Percentiles rank a stretch among this genome's conserved stretches.
Conservation (phyloP, 23 red algal species). For the Gracilaria vermiculophylla region DNA sequence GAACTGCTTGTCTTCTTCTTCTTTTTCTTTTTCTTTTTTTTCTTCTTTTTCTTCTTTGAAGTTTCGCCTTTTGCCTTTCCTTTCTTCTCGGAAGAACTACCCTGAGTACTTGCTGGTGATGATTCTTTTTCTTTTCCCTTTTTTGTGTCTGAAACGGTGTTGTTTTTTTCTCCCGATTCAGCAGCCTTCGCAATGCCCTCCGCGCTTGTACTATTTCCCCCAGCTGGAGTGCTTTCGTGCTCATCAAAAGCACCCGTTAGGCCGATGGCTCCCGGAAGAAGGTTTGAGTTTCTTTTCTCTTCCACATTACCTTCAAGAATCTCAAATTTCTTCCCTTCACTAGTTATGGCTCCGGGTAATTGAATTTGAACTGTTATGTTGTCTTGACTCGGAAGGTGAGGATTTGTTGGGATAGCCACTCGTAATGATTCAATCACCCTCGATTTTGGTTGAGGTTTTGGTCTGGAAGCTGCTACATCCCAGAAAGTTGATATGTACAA, state of each 20-base stretch:
- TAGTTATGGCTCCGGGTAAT: constrained; percentile 23
- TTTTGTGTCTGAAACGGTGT: background rate
- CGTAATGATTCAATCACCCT: background rate
- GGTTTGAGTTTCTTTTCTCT: constrained; percentile 23
- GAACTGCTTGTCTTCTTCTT: background rate
- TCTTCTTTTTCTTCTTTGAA: background rate
- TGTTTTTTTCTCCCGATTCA: background rate
- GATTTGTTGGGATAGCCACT: constrained; percentile 15
- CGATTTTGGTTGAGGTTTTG: background rate
- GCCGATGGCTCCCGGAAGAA: constrained; percentile 53
- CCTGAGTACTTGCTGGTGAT: too few species aligned
- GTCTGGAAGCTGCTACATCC: background rate
- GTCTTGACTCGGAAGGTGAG: background rate
- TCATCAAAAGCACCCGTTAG: constrained; percentile 48
- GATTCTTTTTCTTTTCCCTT: background rate
- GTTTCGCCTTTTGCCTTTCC: background rate
- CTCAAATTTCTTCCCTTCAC: constrained; percentile 58
- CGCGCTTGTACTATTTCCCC: background rate
- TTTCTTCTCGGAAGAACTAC: too few species aligned
- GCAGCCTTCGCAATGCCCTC: background rate
- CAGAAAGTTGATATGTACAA: background rate
- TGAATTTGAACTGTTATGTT: constrained; percentile 24
- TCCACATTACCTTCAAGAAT: background rate
- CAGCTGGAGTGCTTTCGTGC: background rate
- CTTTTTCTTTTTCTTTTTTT: constrained; percentile 28